Evolutionary conservation across 257 asterid species (phyloP).

Genomic region (Jasminum sambac): DNA sequence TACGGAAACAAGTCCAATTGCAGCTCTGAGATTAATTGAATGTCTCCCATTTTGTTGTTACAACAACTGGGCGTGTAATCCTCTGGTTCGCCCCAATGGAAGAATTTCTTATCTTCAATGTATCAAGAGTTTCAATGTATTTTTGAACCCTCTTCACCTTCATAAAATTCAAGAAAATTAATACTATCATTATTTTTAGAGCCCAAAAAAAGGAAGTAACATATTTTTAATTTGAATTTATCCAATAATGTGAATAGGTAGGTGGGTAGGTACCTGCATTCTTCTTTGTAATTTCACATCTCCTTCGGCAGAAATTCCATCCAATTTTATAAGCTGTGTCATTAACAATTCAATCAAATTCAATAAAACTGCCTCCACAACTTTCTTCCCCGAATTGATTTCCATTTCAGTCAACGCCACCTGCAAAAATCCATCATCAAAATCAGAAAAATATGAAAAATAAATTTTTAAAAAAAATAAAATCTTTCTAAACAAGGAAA

Average conservation of each 20-base stretch:
- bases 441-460: background rate
- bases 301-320: conserved; percentile 87
- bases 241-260: no score
- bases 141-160: conserved; percentile 94
- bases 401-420: conserved; percentile 69
- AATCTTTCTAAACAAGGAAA: no score
- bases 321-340: conserved; percentile 83
- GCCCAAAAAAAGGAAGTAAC: no score
- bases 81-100: conserved; percentile 37
- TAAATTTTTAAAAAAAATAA: background rate
- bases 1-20: no score
- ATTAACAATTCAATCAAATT: conserved; percentile 71
- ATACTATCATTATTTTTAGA: no score
- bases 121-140: conserved; percentile 77
- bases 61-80: conserved; percentile 49
- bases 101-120: conserved; percentile 60
- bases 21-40: conserved; percentile 29
- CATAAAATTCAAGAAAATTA: conserved; percentile 4
- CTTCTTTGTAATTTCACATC: conserved; percentile 83
- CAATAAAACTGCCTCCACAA: conserved; percentile 57
- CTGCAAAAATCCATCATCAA: conserved; percentile 35
- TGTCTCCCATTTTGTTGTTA: conserved; percentile 82
- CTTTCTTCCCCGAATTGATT: conserved; percentile 73
- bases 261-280: conserved; percentile 59
- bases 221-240: no score